Evolutionary conservation across 2,329 filamentous ascomycete genomes (phyloP).

Genomic region (Botrytis fabae): DNA sequence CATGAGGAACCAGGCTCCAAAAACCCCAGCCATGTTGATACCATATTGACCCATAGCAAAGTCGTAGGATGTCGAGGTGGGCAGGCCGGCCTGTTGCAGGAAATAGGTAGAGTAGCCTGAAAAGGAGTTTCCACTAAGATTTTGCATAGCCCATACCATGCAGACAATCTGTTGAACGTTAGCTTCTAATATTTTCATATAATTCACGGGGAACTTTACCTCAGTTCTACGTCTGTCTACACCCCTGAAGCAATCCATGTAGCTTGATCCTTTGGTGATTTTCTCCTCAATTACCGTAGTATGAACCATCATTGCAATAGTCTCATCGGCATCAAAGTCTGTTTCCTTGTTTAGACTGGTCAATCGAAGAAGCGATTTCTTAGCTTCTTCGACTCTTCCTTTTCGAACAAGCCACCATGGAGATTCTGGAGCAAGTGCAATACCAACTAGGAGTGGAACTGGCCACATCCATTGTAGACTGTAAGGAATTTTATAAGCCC

Average conservation of each 20-base stretch:
- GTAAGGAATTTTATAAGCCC: constrained; percentile 54
- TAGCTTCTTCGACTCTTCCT: constrained; percentile 46
- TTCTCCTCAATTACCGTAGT: constrained; percentile 58
- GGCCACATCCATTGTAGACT: constrained; percentile 46
- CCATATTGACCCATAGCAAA: constrained; percentile 53
- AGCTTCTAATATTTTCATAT: not conserved
- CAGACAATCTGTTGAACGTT: constrained; percentile 45
- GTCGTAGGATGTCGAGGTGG: constrained; percentile 51
- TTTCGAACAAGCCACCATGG: constrained; percentile 52
- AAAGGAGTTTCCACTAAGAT: constrained; percentile 62
- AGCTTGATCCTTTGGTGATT: constrained; percentile 47
- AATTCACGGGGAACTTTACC: not conserved
- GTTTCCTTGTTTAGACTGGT: constrained; percentile 45
- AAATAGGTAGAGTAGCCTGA: constrained; percentile 63
- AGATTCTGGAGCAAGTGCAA: constrained; percentile 50
- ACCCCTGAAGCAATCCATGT: constrained; percentile 52
- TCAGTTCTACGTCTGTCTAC: constrained; percentile 55
- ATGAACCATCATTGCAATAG: constrained; percentile 56
- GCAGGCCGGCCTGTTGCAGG: constrained; percentile 58
- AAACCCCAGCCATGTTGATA: constrained; percentile 54
- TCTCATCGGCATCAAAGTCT: constrained; percentile 48
- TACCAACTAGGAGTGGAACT: constrained; percentile 48
- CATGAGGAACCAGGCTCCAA: constrained; percentile 55
- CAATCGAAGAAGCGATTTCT: constrained; percentile 41
- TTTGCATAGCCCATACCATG: constrained; percentile 66